Base-by-base conservation (phyloP, 148 eudicot species). In the Persicaria maculosa region DNA sequence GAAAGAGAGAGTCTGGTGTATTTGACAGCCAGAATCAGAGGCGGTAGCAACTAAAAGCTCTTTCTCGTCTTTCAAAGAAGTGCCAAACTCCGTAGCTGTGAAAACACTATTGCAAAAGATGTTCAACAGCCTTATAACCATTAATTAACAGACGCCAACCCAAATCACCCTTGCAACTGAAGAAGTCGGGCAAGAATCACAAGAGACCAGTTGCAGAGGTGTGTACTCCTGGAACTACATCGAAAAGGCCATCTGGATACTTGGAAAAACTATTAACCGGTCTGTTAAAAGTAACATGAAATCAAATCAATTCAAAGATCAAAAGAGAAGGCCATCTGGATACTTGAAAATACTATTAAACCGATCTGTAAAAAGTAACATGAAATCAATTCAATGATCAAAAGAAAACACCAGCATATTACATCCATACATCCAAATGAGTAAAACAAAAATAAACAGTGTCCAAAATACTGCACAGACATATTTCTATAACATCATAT, bases 71-170 rank as follows among this genome's bases (percentile, higher is more conserved):
- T 48, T 72, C 20, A 74, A 73, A 74, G 50, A 75, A 69, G 68
- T 53, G 47, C 80, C 75, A 72, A 77, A 54, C 77, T 78, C 85
- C 17, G 10, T 53, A 45, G 72, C 77, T 50, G 69, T 61, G 71
- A 46, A 61, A 57, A 59, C 9, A n/a, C 4, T 8, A 36, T 22
- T 22, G 31, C 65, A 9, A 22, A 22, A 8, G 14, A 59, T 59
- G 4, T 22, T 22, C 31, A 59, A 59, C 65, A 20, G 43, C 65
- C 52, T 36, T 59, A 59, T 9, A 59, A 57, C 65, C 43, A 59
- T 59, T 59, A 59, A 22, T 59, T 5, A 59, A 19, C 40, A 59
- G 22, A 54, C 58, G 7, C n/a, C 20, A 15, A 54, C 5, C 58
- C 15, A 59, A 59, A 20, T 59, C 65, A 59, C 65, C 64, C 65